Evolutionary conservation across 176 grass and related monocot species (phyloP).

Genomic region (Carex myosuroides): DNA sequence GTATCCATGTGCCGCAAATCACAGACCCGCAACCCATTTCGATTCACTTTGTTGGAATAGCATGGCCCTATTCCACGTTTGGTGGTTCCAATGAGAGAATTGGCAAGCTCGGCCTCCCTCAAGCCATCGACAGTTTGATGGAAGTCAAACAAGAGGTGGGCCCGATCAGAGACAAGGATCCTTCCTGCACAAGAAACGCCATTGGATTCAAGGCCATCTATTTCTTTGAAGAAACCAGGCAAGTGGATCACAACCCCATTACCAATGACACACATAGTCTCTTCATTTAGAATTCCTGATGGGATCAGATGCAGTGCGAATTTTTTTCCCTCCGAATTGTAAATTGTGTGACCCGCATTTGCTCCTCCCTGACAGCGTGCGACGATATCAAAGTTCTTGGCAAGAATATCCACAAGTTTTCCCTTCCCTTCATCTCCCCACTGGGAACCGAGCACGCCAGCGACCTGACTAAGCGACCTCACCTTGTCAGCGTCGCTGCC

Average conservation of each 20-base stretch:
- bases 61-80: conserved; percentile 88
- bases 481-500: conserved; percentile 25
- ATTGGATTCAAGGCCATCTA: conserved; percentile 67
- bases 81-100: conserved; percentile 81
- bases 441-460: conserved; percentile 79
- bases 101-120: conserved; percentile 73
- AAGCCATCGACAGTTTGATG: conserved; percentile 89
- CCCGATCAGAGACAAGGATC: conserved; percentile 76
- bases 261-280: conserved; percentile 77
- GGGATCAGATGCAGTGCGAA: conserved; percentile 89
- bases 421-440: conserved; percentile 96
- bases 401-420: conserved; percentile 85
- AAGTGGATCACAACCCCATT: conserved; percentile 90
- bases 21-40: conserved; percentile 73
- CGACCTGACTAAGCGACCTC: conserved; percentile 81
- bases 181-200: conserved; percentile 73
- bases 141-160: conserved; percentile 91
- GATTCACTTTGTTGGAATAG: conserved; percentile 73
- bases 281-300: conserved; percentile 86
- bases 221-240: conserved; percentile 89
- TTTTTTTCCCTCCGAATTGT: conserved; percentile 92
- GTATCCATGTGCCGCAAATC: conserved; percentile 79
- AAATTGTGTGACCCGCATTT: conserved; percentile 97
- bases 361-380: conserved; percentile 89
- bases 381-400: conserved; percentile 76